A percentile compares a stretch with the other conserved stretches of the same genome.
These are phyloP conservation scores for Aureobasidium sp. DNA, from an alignment of 2,329 filamentous ascomycete species.

Conservation along the genomic window DNA sequence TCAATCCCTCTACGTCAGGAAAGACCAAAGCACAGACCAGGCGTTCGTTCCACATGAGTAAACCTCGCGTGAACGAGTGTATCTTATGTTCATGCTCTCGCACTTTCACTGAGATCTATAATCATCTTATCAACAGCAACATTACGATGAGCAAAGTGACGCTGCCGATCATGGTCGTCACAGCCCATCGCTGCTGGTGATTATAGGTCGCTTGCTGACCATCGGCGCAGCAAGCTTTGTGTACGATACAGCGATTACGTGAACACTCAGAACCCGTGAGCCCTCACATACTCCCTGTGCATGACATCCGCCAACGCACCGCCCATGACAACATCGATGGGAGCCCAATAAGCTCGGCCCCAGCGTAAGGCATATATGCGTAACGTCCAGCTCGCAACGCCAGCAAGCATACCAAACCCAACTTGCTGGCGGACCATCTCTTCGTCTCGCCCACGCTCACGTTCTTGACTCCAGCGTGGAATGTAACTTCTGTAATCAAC, in stretches of 20 bases:
- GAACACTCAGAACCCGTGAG: not conserved
- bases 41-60: not conserved
- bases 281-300: not conserved
- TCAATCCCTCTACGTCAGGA: not conserved
- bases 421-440: not conserved
- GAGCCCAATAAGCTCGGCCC: not conserved
- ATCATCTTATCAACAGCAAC: not conserved
- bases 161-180: not conserved
- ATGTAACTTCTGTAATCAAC: not conserved
- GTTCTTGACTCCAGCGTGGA: not conserved
- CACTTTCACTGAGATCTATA: not conserved
- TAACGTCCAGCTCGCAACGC: not conserved
- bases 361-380: not conserved
- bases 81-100: not conserved
- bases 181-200: not conserved
- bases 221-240: not conserved
- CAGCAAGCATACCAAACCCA: not conserved
- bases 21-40: not conserved
- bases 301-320: not conserved
- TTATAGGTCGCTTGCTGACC: no score
- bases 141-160: no score
- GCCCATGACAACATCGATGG: not conserved
- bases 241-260: not conserved
- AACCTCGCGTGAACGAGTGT: not conserved
- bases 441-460: not conserved